A percentile compares a stretch with the other conserved stretches of the same genome.
Evolutionary conservation across 208 protist genomes (phyloP).

Genomic region (Tritrichomonas foetus): DNA sequence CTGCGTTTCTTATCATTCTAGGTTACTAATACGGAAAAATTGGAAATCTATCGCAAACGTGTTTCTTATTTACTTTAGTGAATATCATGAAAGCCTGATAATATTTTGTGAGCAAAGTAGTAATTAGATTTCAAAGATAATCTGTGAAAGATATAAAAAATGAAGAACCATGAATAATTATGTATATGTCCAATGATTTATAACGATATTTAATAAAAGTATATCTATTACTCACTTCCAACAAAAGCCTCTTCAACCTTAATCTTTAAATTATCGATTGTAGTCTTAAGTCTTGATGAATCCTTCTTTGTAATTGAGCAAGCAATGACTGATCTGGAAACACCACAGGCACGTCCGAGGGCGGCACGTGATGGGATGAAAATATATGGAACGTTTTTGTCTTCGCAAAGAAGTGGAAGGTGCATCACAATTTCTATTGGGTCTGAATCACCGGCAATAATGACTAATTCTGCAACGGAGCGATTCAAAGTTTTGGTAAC

Average conservation of each 20-base stretch:
- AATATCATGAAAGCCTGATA: too few relatives aligned
- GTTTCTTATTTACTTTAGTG: too few relatives aligned
- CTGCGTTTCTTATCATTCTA: too few relatives aligned
- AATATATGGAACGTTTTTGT: constrained; percentile 99
- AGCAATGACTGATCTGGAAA: constrained; percentile 93
- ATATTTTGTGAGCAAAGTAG: too few relatives aligned
- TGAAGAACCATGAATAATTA: too few relatives aligned
- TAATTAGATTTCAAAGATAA: too few relatives aligned
- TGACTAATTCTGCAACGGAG: constrained; percentile 93
- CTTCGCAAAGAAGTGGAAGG: constrained; percentile 98
- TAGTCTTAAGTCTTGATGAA: constrained; percentile 82
- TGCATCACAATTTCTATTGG: constrained; percentile 99
- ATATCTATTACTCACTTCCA: too few relatives aligned
- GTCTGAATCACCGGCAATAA: constrained; percentile 95
- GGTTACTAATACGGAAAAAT: too few relatives aligned
- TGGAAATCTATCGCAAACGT: too few relatives aligned
- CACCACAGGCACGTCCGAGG: constrained; percentile 91
- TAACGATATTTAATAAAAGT: too few relatives aligned
- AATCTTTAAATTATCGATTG: constrained; percentile 90
- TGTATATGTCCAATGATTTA: too few relatives aligned
- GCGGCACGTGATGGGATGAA: constrained; percentile 95
- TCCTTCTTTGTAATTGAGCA: constrained; percentile 86
- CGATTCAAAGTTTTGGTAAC: constrained; percentile 98
- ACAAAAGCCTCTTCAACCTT: constrained; percentile 75
- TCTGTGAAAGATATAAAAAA: too few relatives aligned